Percentiles rank a stretch among this genome's conserved stretches.
phyloP scores from a whole-genome alignment of 768 basidiomycete species.

The Pleurotus djamor region DNA sequence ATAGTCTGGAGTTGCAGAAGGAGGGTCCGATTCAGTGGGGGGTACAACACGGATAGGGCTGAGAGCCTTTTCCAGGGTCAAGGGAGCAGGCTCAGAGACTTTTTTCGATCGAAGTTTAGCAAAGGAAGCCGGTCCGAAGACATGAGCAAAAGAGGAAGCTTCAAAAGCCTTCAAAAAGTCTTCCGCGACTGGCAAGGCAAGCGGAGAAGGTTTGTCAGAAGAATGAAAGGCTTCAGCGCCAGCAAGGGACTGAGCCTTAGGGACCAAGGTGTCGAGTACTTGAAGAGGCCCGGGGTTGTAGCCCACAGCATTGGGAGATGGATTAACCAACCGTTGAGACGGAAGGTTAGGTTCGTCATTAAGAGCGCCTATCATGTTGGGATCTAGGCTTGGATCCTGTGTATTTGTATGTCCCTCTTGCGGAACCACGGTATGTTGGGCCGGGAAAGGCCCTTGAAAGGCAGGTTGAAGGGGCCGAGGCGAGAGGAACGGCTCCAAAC shows the following conservation, averaged over 20 bases:
- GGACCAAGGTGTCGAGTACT: too few species aligned
- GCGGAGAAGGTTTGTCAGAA: background rate
- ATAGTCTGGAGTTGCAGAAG: constrained; percentile 35
- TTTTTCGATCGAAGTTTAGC: constrained; percentile 37
- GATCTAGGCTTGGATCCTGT: too few species aligned
- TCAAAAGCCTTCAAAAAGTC: constrained; percentile 4
- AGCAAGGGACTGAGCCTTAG: background rate
- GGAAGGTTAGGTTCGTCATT: too few species aligned
- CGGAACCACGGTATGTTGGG: too few species aligned
- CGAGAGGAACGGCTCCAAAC: constrained; percentile 13
- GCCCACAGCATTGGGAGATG: too few species aligned
- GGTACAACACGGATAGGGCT: background rate
- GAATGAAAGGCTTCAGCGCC: background rate
- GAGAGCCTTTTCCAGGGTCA: background rate
- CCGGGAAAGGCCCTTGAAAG: constrained; percentile 5
- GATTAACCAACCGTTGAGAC: too few species aligned
- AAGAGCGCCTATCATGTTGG: too few species aligned
- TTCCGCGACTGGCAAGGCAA: background rate
- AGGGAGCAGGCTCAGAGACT: constrained; percentile 15
- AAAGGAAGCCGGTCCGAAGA: constrained; percentile 21
- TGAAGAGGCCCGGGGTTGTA: too few species aligned
- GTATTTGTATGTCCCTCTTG: too few species aligned
- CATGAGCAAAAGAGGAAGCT: constrained; percentile 7
- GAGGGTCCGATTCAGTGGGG: constrained; percentile 10
- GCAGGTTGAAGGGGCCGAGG: constrained; percentile 12